Evolutionary conservation across 176 grass and related monocot genomes (phyloP), one percentile per base, ranked within the genome.

Genomic region (Musa acuminata): DNA sequence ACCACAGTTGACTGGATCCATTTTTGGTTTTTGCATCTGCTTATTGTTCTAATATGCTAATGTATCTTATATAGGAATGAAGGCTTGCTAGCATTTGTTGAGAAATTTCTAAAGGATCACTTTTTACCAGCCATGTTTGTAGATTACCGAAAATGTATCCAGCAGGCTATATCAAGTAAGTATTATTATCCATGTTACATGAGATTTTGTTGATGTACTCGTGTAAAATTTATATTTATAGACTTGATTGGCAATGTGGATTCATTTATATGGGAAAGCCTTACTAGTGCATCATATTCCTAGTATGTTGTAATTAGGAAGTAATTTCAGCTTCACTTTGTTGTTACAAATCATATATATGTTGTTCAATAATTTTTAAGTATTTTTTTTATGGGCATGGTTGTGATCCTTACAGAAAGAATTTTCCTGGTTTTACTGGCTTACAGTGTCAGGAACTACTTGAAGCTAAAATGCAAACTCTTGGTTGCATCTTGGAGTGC

Each of bases 131-230:
- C 94, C 57, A 87, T 98, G 80, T 98, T 91, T 77, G 94, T 98
- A 71, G 94, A 93, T 87, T 98, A 98, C 71, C 83, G 94, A 80
- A 98, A 98, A 89, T 98, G 87, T 72, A 88, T 98, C 75, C 94
- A 98, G 80, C 94, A 93, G 79, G 94, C 94, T 80, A 93, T 98
- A 88, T 98, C 95, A 58, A 93, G 95, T 98, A 91, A 83, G 90
- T 64, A 22, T 64, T 49, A 52, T 9, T 9, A 22, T 63, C 8
- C 13, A 1, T 8, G 35, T 3, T n/a, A 29, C 26, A 58, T 50
- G 13, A 73, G 17, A 52, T n/a, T 50, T 73, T 51, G 13, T 65
- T 35, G 9, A 4, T 25, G 21, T 12, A 27, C 12, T 65, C 8
- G 0, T 3, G 1, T 26, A 3, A 65, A 65, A 65, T 26, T 64